Evolutionary conservation across 805 yeast species (phyloP).

Genomic region (Saturnispora silvae): DNA sequence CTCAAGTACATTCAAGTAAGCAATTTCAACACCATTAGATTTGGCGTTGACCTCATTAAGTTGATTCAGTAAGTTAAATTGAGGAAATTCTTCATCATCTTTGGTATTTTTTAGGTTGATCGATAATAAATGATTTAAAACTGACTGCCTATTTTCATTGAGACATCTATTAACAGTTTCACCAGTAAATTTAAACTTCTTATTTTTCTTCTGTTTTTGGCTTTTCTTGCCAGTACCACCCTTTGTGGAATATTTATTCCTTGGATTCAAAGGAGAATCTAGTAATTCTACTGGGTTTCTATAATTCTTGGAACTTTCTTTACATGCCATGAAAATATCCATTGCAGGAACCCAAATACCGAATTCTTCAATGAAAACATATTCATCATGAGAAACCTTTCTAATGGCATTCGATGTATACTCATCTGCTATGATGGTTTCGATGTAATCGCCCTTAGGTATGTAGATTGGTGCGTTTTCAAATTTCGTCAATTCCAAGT

Average conservation of each 20-base stretch:
- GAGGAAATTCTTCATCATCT: constrained; percentile 1
- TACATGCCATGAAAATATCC: constrained; percentile 5
- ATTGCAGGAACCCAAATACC: constrained; percentile 4
- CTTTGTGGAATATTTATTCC: too few species aligned
- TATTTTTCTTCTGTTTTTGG: neutral
- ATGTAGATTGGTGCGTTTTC: constrained; percentile 54
- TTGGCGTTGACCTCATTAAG: constrained; percentile 1
- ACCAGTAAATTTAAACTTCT: neutral
- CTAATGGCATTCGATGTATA: constrained; percentile 1
- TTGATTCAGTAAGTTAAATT: neutral
- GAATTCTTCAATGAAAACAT: constrained; percentile 6
- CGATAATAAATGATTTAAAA: constrained; percentile 1
- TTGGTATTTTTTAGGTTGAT: neutral
- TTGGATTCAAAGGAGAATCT: too few species aligned
- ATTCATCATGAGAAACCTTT: constrained; percentile 2
- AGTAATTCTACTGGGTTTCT: too few species aligned
- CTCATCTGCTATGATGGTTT: constrained; percentile 5
- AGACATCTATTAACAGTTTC: constrained; percentile 3
- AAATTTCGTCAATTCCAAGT: constrained; percentile 39
- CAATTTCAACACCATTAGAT: too few species aligned
- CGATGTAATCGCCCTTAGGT: constrained; percentile 25
- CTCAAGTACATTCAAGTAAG: constrained; percentile 3
- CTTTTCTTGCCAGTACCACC: too few species aligned
- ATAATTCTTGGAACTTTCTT: too few species aligned
- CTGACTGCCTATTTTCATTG: neutral